phyloP scores from a whole-genome alignment of 2,329 filamentous ascomycete species.

The Neodidymelliopsis sp. region DNA sequence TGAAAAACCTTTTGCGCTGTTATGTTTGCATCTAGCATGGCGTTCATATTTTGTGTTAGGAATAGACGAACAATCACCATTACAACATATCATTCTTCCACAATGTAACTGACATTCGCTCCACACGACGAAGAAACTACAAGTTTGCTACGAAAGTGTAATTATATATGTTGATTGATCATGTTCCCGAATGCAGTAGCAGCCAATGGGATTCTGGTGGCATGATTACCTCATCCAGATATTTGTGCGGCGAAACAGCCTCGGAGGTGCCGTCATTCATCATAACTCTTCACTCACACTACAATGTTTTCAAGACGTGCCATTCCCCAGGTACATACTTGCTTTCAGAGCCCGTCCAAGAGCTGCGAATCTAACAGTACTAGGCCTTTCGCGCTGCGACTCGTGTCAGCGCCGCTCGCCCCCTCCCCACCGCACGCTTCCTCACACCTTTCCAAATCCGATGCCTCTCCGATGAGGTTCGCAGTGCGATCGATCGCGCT shows the following conservation, averaged over 20 bases:
- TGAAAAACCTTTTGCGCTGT: not conserved
- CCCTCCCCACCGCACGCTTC: conserved; percentile 52
- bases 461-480: conserved; percentile 80
- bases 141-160: too few species aligned
- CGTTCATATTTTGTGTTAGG: conserved; percentile 7
- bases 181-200: too few species aligned
- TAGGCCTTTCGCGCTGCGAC: conserved; percentile 48
- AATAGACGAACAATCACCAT: conserved; percentile 1
- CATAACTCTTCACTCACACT: conserved; percentile 20
- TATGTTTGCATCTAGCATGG: conserved; percentile 13
- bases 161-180: too few species aligned
- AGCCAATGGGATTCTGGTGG: conserved; percentile 20
- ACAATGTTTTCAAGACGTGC: conserved; percentile 50
- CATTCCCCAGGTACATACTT: conserved; percentile 42
- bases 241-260: conserved; percentile 34
- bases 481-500: conserved; percentile 86
- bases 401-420: conserved; percentile 37
- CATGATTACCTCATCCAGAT: conserved; percentile 39
- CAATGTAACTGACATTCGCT: too few species aligned
- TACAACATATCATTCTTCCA: not conserved
- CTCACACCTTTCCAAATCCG: conserved; percentile 62
- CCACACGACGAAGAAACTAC: too few species aligned
- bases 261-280: conserved; percentile 27
- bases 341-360: not conserved
- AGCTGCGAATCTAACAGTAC: conserved; percentile 14